Percentiles rank a stretch among this genome's conserved stretches.
Evolutionary conservation across 2,329 filamentous ascomycete species (phyloP).

Genomic region (Ilyonectria sp.): DNA sequence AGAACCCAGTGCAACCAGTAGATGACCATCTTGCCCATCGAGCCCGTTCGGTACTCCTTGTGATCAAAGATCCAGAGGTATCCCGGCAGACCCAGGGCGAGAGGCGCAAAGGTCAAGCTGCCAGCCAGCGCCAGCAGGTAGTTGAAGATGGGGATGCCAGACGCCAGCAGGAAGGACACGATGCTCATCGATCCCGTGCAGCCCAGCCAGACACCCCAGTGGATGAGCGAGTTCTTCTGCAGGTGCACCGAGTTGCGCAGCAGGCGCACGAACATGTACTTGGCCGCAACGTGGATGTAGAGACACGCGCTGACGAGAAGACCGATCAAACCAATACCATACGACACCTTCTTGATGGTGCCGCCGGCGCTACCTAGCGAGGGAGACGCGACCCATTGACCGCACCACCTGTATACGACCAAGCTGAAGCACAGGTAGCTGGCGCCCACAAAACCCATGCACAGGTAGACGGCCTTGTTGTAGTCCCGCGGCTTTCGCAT

Average conservation of each 20-base stretch:
- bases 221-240: constrained; percentile 52
- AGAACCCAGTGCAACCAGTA: constrained; percentile 55
- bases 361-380: constrained; percentile 73
- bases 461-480: constrained; percentile 65
- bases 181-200: constrained; percentile 49
- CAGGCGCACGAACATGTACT: constrained; percentile 58
- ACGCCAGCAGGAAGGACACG: constrained; percentile 51
- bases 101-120: constrained; percentile 53
- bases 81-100: constrained; percentile 54
- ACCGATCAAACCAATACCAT: constrained; percentile 68
- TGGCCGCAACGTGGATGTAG: constrained; percentile 46
- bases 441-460: constrained; percentile 70
- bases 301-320: constrained; percentile 37
- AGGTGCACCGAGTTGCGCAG: constrained; percentile 55
- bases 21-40: constrained; percentile 43
- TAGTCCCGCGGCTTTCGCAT: constrained; percentile 63
- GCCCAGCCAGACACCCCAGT: constrained; percentile 56
- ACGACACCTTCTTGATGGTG: constrained; percentile 73
- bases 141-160: constrained; percentile 53
- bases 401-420: constrained; percentile 74
- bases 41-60: constrained; percentile 49
- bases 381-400: constrained; percentile 74
- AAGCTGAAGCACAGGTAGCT: constrained; percentile 72
- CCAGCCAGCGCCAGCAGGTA: constrained; percentile 27
- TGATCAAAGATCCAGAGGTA: constrained; percentile 57